These are phyloP conservation scores for Seiridium cupressi DNA, from an alignment of 2,329 filamentous ascomycete species.

Conservation along the genomic window DNA sequence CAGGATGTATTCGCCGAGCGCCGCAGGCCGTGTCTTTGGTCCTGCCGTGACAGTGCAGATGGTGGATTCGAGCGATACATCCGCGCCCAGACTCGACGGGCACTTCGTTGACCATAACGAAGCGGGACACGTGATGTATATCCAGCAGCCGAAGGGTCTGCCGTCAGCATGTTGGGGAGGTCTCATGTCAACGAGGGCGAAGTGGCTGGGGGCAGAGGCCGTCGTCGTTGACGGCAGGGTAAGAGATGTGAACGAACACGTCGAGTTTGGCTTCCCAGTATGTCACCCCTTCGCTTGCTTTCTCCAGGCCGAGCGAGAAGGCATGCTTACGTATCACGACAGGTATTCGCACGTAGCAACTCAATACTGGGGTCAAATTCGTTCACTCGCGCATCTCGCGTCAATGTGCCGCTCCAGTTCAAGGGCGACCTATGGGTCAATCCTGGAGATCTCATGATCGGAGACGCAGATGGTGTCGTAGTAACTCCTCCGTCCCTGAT, in stretches of 20 bases:
- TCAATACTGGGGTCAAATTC: slow-evolving; percentile 28
- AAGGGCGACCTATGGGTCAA: slow-evolving; percentile 25
- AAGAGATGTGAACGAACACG: slow-evolving; percentile 27
- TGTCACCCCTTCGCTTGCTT: background rate
- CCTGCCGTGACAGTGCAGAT: slow-evolving; percentile 28
- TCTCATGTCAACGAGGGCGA: slow-evolving; percentile 27
- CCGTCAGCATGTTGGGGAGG: slow-evolving; percentile 27
- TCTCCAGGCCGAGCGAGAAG: background rate
- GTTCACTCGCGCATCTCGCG: slow-evolving; percentile 24
- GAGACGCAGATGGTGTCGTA: slow-evolving; percentile 27
- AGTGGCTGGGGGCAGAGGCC: slow-evolving; percentile 22
- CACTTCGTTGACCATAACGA: slow-evolving; percentile 28
- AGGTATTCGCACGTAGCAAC: slow-evolving; percentile 25
- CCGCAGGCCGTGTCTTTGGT: slow-evolving; percentile 11
- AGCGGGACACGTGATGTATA: slow-evolving; percentile 22
- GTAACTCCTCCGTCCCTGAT: slow-evolving; percentile 21
- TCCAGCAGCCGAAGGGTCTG: slow-evolving; percentile 24
- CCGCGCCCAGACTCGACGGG: slow-evolving; percentile 20
- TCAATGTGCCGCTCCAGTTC: slow-evolving; percentile 25
- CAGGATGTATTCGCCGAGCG: slow-evolving; percentile 19
- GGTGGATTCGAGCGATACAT: slow-evolving; percentile 22
- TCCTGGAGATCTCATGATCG: slow-evolving; percentile 26
- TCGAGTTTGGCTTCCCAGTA: slow-evolving; percentile 16
- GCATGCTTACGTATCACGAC: background rate
- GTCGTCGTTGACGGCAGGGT: slow-evolving; percentile 26